phyloP scores from a whole-genome alignment of 2,329 filamentous ascomycete genomes.

The Fusarium multiceps region DNA sequence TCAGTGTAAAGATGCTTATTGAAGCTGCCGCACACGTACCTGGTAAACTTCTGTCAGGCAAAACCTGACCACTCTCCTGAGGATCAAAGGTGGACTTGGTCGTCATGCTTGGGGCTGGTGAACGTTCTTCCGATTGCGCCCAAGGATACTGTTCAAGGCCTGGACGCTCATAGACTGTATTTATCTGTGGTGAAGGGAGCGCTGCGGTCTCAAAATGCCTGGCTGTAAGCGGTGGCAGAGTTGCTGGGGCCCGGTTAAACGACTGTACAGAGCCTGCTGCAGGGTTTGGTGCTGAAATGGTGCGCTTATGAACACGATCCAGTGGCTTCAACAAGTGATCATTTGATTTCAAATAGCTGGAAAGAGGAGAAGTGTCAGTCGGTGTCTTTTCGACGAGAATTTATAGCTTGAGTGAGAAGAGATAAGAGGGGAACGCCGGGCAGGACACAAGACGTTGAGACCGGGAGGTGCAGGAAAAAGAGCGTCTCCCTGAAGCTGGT shows the following conservation, averaged over 20 bases:
- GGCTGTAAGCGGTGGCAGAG: constrained; percentile 34
- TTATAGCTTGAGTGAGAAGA: constrained; percentile 13
- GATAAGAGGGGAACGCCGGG: neutral
- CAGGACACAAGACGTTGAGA: constrained; percentile 9
- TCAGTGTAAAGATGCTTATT: constrained; percentile 3
- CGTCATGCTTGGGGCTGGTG: constrained; percentile 20
- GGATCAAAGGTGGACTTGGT: constrained; percentile 25
- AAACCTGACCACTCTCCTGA: constrained; percentile 7
- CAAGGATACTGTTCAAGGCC: constrained; percentile 31
- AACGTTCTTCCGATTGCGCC: constrained; percentile 18
- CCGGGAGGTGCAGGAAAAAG: neutral
- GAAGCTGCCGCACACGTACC: constrained; percentile 9
- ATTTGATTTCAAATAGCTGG: constrained; percentile 26
- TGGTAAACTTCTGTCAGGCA: constrained; percentile 17
- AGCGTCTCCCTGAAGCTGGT: neutral
- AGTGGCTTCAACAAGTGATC: constrained; percentile 32
- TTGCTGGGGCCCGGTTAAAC: constrained; percentile 33
- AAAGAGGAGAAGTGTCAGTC: constrained; percentile 14
- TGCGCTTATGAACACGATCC: constrained; percentile 58
- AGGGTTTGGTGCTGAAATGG: constrained; percentile 62
- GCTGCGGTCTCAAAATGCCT: constrained; percentile 29
- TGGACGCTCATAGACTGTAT: constrained; percentile 24
- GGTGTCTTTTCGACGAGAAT: constrained; percentile 5
- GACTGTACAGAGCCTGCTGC: constrained; percentile 41
- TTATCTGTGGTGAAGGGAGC: constrained; percentile 26